Evolutionary conservation across 1,284 basidiomycete species (phyloP).

Genomic region (Cystobasidium slooffiae): DNA sequence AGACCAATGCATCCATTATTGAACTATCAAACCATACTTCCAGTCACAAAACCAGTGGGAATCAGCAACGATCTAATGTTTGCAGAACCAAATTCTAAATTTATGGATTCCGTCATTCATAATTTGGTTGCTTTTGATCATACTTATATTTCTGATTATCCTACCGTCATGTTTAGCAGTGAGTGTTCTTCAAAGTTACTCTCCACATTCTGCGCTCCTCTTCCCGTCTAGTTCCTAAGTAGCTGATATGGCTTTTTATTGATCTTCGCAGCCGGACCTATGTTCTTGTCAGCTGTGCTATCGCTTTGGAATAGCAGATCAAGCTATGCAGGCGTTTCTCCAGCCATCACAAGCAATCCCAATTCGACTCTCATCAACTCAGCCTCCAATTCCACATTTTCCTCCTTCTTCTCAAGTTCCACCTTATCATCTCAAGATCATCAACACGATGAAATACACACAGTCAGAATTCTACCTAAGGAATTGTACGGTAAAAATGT

Average conservation of each 20-base stretch:
- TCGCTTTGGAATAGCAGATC: slow-evolving; percentile 71
- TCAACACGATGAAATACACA: slow-evolving; percentile 58
- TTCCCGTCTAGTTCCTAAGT: not conserved
- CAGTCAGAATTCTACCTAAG: slow-evolving; percentile 88
- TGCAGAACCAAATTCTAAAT: slow-evolving; percentile 78
- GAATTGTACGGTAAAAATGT: slow-evolving; percentile 96
- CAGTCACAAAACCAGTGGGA: slow-evolving; percentile 93
- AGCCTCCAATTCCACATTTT: not conserved
- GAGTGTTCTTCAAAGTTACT: not conserved
- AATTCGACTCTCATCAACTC: not conserved
- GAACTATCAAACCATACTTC: slow-evolving; percentile 67
- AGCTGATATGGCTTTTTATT: not conserved
- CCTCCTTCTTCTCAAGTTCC: not conserved
- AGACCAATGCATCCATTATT: slow-evolving; percentile 31
- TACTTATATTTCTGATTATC: slow-evolving; percentile 91
- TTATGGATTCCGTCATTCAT: slow-evolving; percentile 90
- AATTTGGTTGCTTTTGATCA: slow-evolving; percentile 87
- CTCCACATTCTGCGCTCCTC: too few species aligned
- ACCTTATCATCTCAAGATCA: slow-evolving; percentile 56
- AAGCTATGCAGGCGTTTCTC: slow-evolving; percentile 53
- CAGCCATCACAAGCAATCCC: not conserved
- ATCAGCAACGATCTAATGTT: slow-evolving; percentile 98
- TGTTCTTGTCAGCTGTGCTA: slow-evolving; percentile 83
- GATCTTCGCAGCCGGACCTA: slow-evolving; percentile 64
- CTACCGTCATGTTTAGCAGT: slow-evolving; percentile 98